Conservation (phyloP, 129 eudicot species). For the Logfia minima region DNA sequence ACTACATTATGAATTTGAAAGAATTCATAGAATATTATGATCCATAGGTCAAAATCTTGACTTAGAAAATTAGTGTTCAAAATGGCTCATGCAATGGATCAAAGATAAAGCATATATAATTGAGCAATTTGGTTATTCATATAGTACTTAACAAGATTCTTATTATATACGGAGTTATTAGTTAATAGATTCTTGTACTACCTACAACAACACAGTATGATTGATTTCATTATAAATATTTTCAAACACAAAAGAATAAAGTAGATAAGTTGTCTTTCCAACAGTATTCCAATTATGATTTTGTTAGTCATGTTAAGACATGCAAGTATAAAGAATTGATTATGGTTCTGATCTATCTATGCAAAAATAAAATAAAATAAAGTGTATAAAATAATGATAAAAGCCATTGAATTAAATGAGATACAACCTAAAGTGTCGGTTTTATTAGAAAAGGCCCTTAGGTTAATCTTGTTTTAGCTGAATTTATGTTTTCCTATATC, state of each 20-base stretch:
- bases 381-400: neutral
- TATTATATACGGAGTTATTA: neutral
- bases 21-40: slow-evolving; percentile 27
- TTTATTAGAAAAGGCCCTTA: neutral
- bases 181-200: neutral
- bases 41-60: slow-evolving; percentile 13
- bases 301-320: neutral
- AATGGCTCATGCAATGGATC: neutral
- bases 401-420: neutral
- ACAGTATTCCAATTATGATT: neutral
- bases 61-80: neutral
- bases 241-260: too few relatives aligned
- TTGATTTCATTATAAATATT: neutral
- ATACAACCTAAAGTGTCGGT: too few relatives aligned
- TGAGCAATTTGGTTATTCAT: slow-evolving; percentile 8
- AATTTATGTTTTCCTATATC: slow-evolving; percentile 26
- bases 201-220: neutral
- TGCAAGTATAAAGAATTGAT: neutral
- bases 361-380: neutral
- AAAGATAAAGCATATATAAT: neutral
- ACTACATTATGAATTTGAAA: slow-evolving; percentile 15
- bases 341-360: neutral
- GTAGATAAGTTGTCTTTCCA: neutral
- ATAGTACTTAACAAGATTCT: slow-evolving; percentile 5
- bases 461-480: neutral